Base-by-base conservation (phyloP, 768 basidiomycete species). In the Rhizopogon vesiculosus region DNA sequence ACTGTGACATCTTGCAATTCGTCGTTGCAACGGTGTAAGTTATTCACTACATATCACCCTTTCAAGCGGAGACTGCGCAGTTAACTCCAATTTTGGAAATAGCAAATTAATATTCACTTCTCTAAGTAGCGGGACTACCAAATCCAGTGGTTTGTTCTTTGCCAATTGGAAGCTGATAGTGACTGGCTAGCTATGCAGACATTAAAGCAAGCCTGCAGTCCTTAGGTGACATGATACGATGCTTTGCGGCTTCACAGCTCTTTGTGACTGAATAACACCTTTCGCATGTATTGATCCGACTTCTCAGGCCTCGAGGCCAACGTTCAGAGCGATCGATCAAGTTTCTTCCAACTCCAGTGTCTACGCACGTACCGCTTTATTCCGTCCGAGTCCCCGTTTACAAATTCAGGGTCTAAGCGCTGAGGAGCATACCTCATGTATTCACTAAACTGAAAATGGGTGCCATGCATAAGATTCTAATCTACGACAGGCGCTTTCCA, bases 1-100 rank as follows among this genome's bases (percentile, higher is more conserved):
- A 91, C 72, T 89, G 88, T 64, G 87, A 82, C 89, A 91, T 91
- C 66, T 63, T 75, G 65, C 29, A 29, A 12, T 40, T 51, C 19
- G 41, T 35, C 52, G 55, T 45, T 54, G 25, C 25, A 25, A 25
- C 4, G 3, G 25, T 25, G 25, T 25, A 25, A 25, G 25, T 25
- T 25, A 25, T 25, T 25, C 25, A 25, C 25, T 25, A 25, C 25
- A 25, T 25, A 25, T 25, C 28, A 22, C 39, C 12, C 28, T 60
- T 68, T 66, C 40, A 67, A 53, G 58, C 58, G 60, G 58, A 48
- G 61, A 62, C 45, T 55, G 35, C 16, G 18, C 19, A 31, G 45
- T 53, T 53, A 38, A 48, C 33, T 35, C 13, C 18, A 48, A 15
- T 19, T 48, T 48, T 1, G 33, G 46, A 35, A 19, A 5, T 15